These are phyloP conservation scores for Exophiala phaeomuriformis DNA, from an alignment of 2,329 filamentous ascomycete species.

Conservation along the genomic window DNA sequence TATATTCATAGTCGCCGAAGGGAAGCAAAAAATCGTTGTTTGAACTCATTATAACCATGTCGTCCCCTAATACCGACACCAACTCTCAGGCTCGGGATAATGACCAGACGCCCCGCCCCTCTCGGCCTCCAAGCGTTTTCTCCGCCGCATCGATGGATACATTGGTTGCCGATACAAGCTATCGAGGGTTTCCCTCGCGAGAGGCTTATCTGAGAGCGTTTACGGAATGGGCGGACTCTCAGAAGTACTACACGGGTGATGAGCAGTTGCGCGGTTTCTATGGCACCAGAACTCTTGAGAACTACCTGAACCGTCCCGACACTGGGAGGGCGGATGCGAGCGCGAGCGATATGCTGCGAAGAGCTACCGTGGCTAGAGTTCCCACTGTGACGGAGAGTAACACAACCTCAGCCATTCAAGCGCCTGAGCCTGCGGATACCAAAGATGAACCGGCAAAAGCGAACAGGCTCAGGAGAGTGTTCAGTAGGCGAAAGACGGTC, in stretches of 20 bases:
- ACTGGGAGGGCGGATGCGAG: neutral
- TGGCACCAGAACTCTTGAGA: slow-evolving; percentile 16
- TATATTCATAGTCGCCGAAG: too few relatives aligned
- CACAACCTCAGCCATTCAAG: neutral
- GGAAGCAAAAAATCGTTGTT: neutral
- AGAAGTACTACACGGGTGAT: slow-evolving; percentile 13
- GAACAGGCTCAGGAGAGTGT: slow-evolving; percentile 16
- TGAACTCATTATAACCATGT: neutral
- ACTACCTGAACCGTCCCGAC: slow-evolving; percentile 10
- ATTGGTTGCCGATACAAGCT: slow-evolving; percentile 15
- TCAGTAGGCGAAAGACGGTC: slow-evolving; percentile 11
- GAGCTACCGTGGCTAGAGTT: slow-evolving; percentile 10
- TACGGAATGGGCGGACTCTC: slow-evolving; percentile 16
- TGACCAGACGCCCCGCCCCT: slow-evolving; percentile 9
- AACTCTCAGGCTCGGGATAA: neutral
- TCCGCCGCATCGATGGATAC: slow-evolving; percentile 48
- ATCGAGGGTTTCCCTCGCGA: slow-evolving; percentile 19
- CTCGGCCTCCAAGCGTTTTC: slow-evolving; percentile 36
- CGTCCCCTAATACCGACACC: neutral
- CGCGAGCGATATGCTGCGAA: neutral
- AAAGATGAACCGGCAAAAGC: neutral
- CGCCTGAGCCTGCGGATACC: neutral
- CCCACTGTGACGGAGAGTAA: slow-evolving; percentile 6
- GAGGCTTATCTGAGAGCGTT: slow-evolving; percentile 18
- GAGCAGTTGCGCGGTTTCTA: slow-evolving; percentile 19